Base-by-base conservation (phyloP, 1,284 basidiomycete genomes). In the Coniophora puteana region DNA sequence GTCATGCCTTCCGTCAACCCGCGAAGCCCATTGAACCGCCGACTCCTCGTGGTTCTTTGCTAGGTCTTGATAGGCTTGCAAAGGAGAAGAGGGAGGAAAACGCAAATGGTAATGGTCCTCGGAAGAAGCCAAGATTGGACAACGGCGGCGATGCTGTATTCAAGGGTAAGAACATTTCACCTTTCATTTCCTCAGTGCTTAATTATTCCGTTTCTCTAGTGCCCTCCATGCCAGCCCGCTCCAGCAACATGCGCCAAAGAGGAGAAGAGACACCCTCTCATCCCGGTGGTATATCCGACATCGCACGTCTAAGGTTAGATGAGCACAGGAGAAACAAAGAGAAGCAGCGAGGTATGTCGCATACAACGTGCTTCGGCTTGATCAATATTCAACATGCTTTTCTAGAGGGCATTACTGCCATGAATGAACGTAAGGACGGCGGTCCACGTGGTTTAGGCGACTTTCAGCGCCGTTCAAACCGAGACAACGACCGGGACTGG, bases 231-330 rank as follows among this genome's bases (percentile, higher is more conserved):
- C 88, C 87, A 43, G 68, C 72, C 41, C 63, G 73, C 13, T 74
- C 80, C 32, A 63, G 69, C 11, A 68, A 67, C 27, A 61, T 74
- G 2, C 78, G 93, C 10, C 81, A 89, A 46, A 69, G 86, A 51
- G 88, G 83, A 0, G 87, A 89, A 50, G 93, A 95, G 51, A 97
- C 93, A 0, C 93, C 93, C 0, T 94, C 93, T n/a, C 89, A 94
- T 58, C 85, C 89, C 1, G 86, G 89, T 35, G 94, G 93, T 10
- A 67, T 97, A 22, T 88, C 88, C 1, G 85, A 91, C 20, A 65
- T 69, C 1, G 91, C 85, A 8, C 71, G 82, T 20, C 72, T 75
- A 50, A 67, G 76, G 45, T 62, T 96, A 22, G 91, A 93, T 41
- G 92, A 93, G 46, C 67, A 88, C 53, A 74, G 86, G 40, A 75